Conservation (phyloP, 2,329 filamentous ascomycete species). For the Hypoxylon sp. region DNA sequence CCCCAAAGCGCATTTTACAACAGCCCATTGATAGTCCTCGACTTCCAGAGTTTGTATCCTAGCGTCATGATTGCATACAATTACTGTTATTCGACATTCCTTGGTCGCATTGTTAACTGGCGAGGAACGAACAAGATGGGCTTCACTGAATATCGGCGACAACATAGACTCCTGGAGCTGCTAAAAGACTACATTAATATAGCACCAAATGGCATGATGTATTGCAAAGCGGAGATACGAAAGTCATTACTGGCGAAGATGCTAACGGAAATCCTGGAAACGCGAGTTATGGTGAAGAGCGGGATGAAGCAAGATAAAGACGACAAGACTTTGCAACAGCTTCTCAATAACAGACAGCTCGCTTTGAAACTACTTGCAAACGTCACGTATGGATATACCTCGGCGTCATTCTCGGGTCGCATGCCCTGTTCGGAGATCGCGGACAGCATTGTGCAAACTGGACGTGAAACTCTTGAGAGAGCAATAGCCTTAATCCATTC, state of each 20-base stretch:
- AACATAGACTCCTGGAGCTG: conserved; percentile 80
- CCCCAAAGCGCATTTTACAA: conserved; percentile 95
- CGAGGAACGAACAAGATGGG: conserved; percentile 96
- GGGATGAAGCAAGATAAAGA: conserved; percentile 96
- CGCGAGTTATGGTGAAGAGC: conserved; percentile 96
- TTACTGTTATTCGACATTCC: conserved; percentile 97
- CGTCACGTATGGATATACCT: conserved; percentile 98
- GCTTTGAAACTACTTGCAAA: conserved; percentile 98
- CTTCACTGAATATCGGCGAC: conserved; percentile 86
- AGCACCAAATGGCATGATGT: conserved; percentile 97
- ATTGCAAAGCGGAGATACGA: conserved; percentile 85
- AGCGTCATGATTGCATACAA: conserved; percentile 99
- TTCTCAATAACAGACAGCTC: conserved; percentile 93
- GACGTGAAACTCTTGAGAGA: conserved; percentile 92
- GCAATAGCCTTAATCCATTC: conserved; percentile 95
- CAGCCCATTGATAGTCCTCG: conserved; percentile 89
- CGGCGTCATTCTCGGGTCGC: conserved; percentile 93
- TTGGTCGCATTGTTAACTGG: conserved; percentile 89
- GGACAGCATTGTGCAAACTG: conserved; percentile 97
- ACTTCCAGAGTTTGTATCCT: conserved; percentile 96
- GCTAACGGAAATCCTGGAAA: conserved; percentile 95
- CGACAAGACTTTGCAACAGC: conserved; percentile 85
- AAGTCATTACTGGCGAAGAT: conserved; percentile 96
- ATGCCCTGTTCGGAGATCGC: conserved; percentile 99
- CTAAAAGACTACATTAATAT: conserved; percentile 91